Percentiles rank a stretch among this genome's conserved stretches.
These are phyloP conservation scores for Ganoderma boninense DNA, from an alignment of 1,284 basidiomycete genomes.

Conservation along the genomic window DNA sequence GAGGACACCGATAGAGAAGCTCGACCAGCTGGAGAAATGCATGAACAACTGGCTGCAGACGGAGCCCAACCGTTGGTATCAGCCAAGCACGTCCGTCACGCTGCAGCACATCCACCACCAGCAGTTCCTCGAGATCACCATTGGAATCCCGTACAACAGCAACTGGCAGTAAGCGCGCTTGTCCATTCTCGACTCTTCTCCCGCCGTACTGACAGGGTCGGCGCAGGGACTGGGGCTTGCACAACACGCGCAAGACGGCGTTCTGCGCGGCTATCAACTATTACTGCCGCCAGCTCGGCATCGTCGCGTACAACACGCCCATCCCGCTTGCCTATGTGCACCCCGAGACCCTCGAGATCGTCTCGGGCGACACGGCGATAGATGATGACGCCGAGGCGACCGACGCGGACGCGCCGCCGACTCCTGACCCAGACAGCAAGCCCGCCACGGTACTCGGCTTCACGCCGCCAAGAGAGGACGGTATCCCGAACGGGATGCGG, in stretches of 20 bases:
- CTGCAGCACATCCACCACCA: slow-evolving; percentile 71
- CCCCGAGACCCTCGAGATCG: slow-evolving; percentile 43
- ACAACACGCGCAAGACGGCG: slow-evolving; percentile 67
- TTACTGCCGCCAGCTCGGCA: slow-evolving; percentile 73
- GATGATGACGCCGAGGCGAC: slow-evolving; percentile 33
- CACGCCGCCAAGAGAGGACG: slow-evolving; percentile 34
- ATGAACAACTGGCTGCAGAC: slow-evolving; percentile 78
- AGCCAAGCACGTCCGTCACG: slow-evolving; percentile 67
- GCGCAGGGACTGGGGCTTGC: slow-evolving; percentile 67
- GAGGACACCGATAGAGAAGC: slow-evolving; percentile 73
- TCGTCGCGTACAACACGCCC: slow-evolving; percentile 64
- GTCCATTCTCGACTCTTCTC: background rate
- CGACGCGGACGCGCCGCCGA: slow-evolving; percentile 33
- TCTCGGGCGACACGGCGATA: slow-evolving; percentile 16
- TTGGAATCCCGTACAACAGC: slow-evolving; percentile 71
- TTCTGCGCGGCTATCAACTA: slow-evolving; percentile 80
- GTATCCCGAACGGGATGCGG: slow-evolving; percentile 32
- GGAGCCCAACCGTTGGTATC: slow-evolving; percentile 80
- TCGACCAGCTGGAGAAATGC: slow-evolving; percentile 69
- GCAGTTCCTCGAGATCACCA: slow-evolving; percentile 69
- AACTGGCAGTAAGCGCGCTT: slow-evolving; percentile 36
- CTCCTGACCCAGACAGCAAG: slow-evolving; percentile 20
- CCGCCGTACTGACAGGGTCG: background rate
- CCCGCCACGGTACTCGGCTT: slow-evolving; percentile 30
- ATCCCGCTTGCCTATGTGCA: slow-evolving; percentile 63